Evolutionary conservation across 306 rosid genomes (phyloP).

Genomic region (Vicia sativa): DNA sequence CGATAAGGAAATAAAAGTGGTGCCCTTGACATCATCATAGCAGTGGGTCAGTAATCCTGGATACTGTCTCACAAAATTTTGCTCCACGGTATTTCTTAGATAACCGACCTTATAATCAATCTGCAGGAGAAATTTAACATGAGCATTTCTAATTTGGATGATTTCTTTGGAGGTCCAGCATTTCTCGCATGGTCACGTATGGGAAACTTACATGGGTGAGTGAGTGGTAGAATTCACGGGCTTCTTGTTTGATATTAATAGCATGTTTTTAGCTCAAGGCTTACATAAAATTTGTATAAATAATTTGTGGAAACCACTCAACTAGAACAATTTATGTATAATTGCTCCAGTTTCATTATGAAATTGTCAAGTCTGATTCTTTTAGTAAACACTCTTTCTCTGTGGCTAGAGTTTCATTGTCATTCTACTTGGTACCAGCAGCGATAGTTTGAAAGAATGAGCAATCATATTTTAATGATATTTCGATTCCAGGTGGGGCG

Average conservation of each 20-base stretch:
- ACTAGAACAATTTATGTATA: conserved; percentile 23
- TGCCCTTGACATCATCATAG: neutral
- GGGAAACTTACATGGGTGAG: conserved; percentile 97
- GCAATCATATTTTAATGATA: conserved; percentile 25
- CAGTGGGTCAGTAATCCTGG: conserved; percentile 22
- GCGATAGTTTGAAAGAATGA: conserved; percentile 15
- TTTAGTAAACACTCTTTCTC: conserved; percentile 12
- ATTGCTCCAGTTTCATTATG: conserved; percentile 25
- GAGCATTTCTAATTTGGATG: conserved; percentile 68
- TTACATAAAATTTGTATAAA: conserved; percentile 10
- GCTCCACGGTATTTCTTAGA: conserved; percentile 24
- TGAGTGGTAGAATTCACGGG: conserved; percentile 47
- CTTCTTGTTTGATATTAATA: conserved; percentile 29
- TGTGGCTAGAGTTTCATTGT: conserved; percentile 9
- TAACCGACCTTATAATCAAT: conserved; percentile 30
- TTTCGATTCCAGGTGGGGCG: conserved; percentile 76
- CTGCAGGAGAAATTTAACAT: conserved; percentile 73
- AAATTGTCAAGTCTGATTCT: conserved; percentile 21
- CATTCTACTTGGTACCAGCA: conserved; percentile 3
- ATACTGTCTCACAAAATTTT: conserved; percentile 11
- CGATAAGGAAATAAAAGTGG: conserved; percentile 15
- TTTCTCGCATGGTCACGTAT: conserved; percentile 96
- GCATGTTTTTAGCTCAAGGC: conserved; percentile 22
- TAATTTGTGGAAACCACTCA: conserved; percentile 15
- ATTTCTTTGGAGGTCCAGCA: conserved; percentile 95